phyloP scores from a whole-genome alignment of 139 green algal species.

The Coccomyxa sp. region DNA sequence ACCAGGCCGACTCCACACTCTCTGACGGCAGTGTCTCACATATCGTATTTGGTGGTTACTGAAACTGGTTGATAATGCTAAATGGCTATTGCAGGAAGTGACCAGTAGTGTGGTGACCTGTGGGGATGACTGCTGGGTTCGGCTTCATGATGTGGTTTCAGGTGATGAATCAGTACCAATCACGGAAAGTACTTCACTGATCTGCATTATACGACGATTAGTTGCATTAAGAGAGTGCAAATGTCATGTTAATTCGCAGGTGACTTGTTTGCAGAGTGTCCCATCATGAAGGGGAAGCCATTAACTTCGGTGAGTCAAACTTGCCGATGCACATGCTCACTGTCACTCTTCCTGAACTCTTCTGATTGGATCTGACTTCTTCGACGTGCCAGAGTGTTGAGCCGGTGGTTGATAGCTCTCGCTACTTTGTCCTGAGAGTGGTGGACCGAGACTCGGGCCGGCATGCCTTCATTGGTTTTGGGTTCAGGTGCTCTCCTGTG shows the following conservation, averaged over 20 bases:
- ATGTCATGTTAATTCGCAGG: constrained; percentile 3
- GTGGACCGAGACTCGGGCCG: constrained; percentile 43
- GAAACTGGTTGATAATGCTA: background rate
- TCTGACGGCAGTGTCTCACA: no score
- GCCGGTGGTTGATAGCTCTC: constrained; percentile 59
- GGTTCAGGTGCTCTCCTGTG: constrained; percentile 40
- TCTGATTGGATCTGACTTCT: background rate
- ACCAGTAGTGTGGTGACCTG: background rate
- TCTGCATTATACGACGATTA: no score
- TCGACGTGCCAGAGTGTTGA: constrained; percentile 46
- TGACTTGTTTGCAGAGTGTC: constrained; percentile 73
- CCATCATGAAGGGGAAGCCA: constrained; percentile 39
- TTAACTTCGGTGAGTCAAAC: constrained; percentile 29
- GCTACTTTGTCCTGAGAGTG: constrained; percentile 60
- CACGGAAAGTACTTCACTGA: no score
- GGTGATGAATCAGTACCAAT: background rate
- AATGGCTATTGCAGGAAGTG: background rate
- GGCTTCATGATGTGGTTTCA: constrained; percentile 4
- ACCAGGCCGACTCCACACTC: background rate
- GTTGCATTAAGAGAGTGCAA: background rate
- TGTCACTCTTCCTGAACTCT: background rate
- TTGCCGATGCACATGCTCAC: background rate
- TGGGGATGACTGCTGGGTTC: constrained; percentile 8
- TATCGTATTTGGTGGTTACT: no score
- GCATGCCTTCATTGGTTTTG: constrained; percentile 68